Evolutionary conservation across 306 rosid species (phyloP), one percentile per base, ranked within the genome.

Genomic region (Dicorynia guianensis): DNA sequence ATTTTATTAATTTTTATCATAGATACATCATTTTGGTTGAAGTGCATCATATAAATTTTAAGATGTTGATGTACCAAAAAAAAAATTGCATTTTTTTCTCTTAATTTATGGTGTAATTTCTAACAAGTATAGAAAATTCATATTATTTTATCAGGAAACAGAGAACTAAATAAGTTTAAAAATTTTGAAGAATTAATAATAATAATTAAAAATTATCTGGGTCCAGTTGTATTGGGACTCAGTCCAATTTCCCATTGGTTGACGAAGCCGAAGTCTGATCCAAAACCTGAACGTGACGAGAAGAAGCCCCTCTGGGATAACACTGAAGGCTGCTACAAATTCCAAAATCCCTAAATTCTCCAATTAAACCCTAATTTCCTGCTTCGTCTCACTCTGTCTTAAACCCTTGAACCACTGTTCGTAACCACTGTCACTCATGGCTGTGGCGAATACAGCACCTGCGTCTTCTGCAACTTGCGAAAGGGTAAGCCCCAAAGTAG

Each of bases 401-500:
- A 47, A 71, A 71, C 67, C 76, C 57, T 34, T 14, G 15, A 36
- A n/a, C 33, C 15, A 6, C 36, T 1, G 63, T 36, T 36, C 17
- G 12, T 7, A 15, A 11, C 13, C 12, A 17, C 48, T 13, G 10
- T 17, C 15, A 18, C 18, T 36, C 50, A 53, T 81, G 80, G 92
- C 80, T 34, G 68, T 57, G 7, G 33, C 72, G 36, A 49, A 63
- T 11, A 68, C 83, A 8, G 68, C 52, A 4, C 44, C 68, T 0
- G 40, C 69, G 3, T 10, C 80, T 40, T 70, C 81, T n/a, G 11
- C 76, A 4, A 66, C 79, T 46, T 2, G 78, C 9, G 52, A 17
- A 5, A 52, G 68, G 67, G 56, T 81, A 7, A 61, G 60, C 65
- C 10, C 74, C 40, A 70, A 67, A 5, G 83, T 86, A 0, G 85